Base-by-base conservation (phyloP, 2,329 filamentous ascomycete species). In the Boeremia lycopersici region DNA sequence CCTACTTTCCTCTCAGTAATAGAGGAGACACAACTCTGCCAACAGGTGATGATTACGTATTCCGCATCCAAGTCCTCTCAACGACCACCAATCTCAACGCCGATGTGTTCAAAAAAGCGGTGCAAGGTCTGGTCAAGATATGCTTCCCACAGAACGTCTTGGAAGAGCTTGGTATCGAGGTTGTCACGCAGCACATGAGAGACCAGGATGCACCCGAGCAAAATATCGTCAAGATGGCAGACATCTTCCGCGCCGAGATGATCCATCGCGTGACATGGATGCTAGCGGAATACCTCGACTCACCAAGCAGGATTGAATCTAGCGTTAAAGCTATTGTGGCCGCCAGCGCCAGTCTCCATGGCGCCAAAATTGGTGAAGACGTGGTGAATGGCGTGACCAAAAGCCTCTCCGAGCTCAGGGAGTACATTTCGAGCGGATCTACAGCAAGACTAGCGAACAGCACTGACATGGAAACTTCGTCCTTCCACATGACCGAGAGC, bases 91-190 rank as follows among this genome's bases (percentile, higher is more conserved):
- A 58, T 13, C 19, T 62, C 6, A n/a, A 49, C 2, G 61, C 64
- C 56, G 62, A 53, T 5, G 23, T 72, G 4, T 63, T 70, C 39
- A 52, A 57, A 26, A 61, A 64, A 4, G 67, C 68, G 0, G 61
- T 71, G 1, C 60, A 64, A 50, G 69, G 65, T 1, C 51, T 72
- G 0, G 56, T 69, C 2, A 53, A 64, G 5, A 63, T 70, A 3
- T 71, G 70, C 41, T 71, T 72, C 15, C 68, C 70, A 1, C 43
- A 65, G 2, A 48, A 53, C 9, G 38, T 70, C 3, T 45, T 71
- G 0, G 57, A 69, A 1, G 59, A 70, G 23, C 42, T 70, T 0
- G 65, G 68, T 2, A 17, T 63, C 5, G 52, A 63, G 4, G 33
- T 69, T 0, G 31, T 71, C 3, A 45, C 58, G 2, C 41, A 52